phyloP scores from a whole-genome alignment of 345 rosid genomes.

The Salix caprea region DNA sequence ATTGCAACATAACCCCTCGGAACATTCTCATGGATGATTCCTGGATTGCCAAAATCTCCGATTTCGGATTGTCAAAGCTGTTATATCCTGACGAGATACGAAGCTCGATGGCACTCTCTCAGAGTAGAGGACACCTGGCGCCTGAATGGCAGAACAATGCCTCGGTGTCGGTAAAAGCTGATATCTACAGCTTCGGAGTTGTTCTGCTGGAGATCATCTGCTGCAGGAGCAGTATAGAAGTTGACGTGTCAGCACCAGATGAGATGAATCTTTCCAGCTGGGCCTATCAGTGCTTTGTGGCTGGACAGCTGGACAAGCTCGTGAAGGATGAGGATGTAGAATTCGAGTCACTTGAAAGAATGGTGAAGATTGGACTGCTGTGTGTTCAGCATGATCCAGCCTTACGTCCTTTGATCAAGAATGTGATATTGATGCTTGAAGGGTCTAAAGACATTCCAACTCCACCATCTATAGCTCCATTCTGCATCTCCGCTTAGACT shows the following conservation, averaged over 20 bases:
- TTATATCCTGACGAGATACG: slow-evolving; percentile 20
- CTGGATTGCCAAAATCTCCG: slow-evolving; percentile 12
- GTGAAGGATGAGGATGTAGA: slow-evolving; percentile 7
- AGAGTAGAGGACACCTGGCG: slow-evolving; percentile 20
- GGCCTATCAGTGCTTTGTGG: slow-evolving; percentile 13
- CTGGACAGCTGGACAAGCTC: slow-evolving; percentile 15
- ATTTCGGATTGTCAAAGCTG: slow-evolving; percentile 27
- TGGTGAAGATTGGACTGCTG: slow-evolving; percentile 10
- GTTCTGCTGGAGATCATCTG: slow-evolving; percentile 29
- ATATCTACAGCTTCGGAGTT: slow-evolving; percentile 30
- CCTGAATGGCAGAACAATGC: slow-evolving; percentile 22
- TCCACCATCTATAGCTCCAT: background rate
- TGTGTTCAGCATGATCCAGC: slow-evolving; percentile 16
- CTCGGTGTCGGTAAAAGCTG: slow-evolving; percentile 9
- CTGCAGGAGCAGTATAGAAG: slow-evolving; percentile 13
- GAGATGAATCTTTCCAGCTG: slow-evolving; percentile 22
- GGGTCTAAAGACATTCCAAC: background rate
- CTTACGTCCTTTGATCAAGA: slow-evolving; percentile 6
- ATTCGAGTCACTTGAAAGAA: background rate
- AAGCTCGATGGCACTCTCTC: background rate
- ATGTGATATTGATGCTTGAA: slow-evolving; percentile 10
- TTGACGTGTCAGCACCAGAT: background rate
- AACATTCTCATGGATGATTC: slow-evolving; percentile 26
- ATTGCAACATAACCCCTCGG: slow-evolving; percentile 14
- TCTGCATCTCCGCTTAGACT: background rate